These are phyloP conservation scores for Tolypocladium pustulatum DNA, from an alignment of 2,329 filamentous ascomycete genomes.

Conservation along the genomic window DNA sequence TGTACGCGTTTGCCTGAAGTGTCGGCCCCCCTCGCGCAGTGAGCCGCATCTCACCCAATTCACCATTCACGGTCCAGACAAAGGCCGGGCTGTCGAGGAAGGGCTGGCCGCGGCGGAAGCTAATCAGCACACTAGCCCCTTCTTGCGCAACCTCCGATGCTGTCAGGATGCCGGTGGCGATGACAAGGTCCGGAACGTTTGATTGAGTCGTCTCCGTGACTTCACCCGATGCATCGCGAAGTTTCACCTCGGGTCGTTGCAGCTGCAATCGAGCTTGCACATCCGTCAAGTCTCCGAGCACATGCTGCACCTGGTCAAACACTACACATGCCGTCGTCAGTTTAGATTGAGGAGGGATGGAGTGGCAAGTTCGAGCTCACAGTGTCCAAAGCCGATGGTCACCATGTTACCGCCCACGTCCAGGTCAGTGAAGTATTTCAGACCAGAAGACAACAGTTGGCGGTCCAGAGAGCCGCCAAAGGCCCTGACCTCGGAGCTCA, in stretches of 20 bases:
- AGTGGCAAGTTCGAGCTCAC: slow-evolving; percentile 16
- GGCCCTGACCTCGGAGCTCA: slow-evolving; percentile 36
- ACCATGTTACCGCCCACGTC: slow-evolving; percentile 33
- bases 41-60: slow-evolving; percentile 38
- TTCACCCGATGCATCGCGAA: slow-evolving; percentile 20
- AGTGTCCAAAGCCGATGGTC: slow-evolving; percentile 31
- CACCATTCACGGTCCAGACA: slow-evolving; percentile 40
- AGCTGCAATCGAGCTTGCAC: slow-evolving; percentile 30
- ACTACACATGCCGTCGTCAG: slow-evolving; percentile 13
- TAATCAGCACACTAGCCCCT: slow-evolving; percentile 30
- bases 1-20: slow-evolving; percentile 21
- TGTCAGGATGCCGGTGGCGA: slow-evolving; percentile 4
- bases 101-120: slow-evolving; percentile 34
- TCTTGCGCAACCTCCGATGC: slow-evolving; percentile 5
- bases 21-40: slow-evolving; percentile 15
- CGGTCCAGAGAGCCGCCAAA: slow-evolving; percentile 25
- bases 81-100: slow-evolving; percentile 35
- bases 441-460: slow-evolving; percentile 17
- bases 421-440: slow-evolving; percentile 38
- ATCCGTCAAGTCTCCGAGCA: slow-evolving; percentile 32
- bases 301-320: slow-evolving; percentile 33
- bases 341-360: slow-evolving; percentile 1
- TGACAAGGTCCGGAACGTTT: slow-evolving; percentile 33
- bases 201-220: slow-evolving; percentile 22
- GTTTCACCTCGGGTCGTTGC: slow-evolving; percentile 27